Base-by-base conservation (phyloP, 73 alveolate genomes). In the Paramecium pentaurelia region DNA sequence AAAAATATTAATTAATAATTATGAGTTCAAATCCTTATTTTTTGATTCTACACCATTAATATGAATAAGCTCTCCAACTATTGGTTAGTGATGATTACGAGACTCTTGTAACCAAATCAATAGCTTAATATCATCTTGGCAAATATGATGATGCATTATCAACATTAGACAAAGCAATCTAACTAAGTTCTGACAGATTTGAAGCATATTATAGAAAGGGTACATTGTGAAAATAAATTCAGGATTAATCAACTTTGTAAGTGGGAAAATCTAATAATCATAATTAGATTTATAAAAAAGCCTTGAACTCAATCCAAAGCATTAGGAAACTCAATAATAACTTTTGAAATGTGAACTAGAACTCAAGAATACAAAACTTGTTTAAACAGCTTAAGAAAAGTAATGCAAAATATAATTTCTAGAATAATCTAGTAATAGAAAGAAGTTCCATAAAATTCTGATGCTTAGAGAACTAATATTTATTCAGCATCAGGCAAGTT, bases 401-500 rank as follows among this genome's bases (percentile, higher is more conserved):
- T 80, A 80, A 27, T 3, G 2, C 16, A 47, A 10, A 5, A 18
- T 38, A 22, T 38, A 4, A 44, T 45, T 71, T 36, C 42, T 73
- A 73, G 64, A 73, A 12, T 14, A 73, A 40, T 38, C 32, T 32
- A 64, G 30, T 8, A 64, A 64, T 28, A 12, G 4, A 34, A 32
- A 34, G 51, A 64, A 28, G 49, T 64, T 7, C 84, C 84, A 64
- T 28, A 11, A 9, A 64, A 64, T 73, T 34, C 9, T 9, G 58
- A 38, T 6, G 73, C 58, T 8, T 0, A 42, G 5, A 80, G 77
- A 47, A 45, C 94, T 8, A 92, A 89, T 71, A 22, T 71, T 12
- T 68, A 42, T 60, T 71, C 92, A 22, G 42, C 60, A 42, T 12
- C 86, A 34, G 94, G 94, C 3, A 89, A 89, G 30, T 71, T 89